These are phyloP conservation scores for Hyaloscypha hepaticicola DNA, from an alignment of 495 filamentous ascomycete species.

Conservation along the genomic window DNA sequence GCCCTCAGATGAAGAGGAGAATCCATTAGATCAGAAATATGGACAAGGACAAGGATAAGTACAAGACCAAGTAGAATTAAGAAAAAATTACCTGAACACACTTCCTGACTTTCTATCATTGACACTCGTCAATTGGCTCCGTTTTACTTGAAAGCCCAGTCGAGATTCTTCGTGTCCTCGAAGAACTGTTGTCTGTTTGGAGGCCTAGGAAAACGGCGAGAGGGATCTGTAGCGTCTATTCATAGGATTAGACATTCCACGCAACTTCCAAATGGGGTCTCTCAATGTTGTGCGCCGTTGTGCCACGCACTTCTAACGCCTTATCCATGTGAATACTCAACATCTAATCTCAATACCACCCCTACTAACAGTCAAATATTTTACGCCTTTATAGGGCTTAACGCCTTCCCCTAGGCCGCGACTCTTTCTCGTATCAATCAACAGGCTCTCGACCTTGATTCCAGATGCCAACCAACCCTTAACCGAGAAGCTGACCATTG, in stretches of 20 bases:
- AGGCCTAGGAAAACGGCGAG: neutral
- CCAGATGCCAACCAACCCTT: slow-evolving; percentile 96
- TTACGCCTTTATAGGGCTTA: slow-evolving; percentile 97
- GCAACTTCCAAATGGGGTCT: neutral
- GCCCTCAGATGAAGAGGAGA: neutral
- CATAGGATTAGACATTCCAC: neutral
- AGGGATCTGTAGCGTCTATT: neutral
- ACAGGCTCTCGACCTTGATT: slow-evolving; percentile 86
- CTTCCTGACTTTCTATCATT: neutral
- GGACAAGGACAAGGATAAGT: neutral
- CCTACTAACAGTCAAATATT: slow-evolving; percentile 89
- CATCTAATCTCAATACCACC: slow-evolving; percentile 72
- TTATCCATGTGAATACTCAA: slow-evolving; percentile 17
- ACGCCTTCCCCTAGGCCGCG: slow-evolving; percentile 82
- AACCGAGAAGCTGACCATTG: slow-evolving; percentile 83
- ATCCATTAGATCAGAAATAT: neutral
- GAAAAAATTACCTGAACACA: neutral
- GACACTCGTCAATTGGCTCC: too few relatives aligned
- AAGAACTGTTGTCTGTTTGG: neutral
- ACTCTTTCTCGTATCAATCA: slow-evolving; percentile 81
- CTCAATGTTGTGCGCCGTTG: neutral
- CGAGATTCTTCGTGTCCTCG: neutral
- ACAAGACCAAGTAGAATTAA: neutral
- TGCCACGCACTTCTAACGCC: neutral
- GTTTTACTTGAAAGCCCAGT: too few relatives aligned